phyloP scores from a whole-genome alignment of 2,329 filamentous ascomycete species.

The Zymoseptoria pseudotritici region DNA sequence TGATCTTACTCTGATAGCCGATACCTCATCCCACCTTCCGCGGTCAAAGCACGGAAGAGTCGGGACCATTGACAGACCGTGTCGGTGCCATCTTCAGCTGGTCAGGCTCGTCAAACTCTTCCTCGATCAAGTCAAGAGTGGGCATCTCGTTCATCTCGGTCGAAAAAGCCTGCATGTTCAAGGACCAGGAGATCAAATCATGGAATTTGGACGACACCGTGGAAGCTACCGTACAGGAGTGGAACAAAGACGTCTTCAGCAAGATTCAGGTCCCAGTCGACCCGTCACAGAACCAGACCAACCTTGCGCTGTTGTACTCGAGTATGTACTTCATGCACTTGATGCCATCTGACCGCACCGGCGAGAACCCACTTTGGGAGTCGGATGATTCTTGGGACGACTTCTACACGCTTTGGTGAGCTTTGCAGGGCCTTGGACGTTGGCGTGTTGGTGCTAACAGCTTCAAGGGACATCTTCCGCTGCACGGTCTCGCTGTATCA shows the following conservation, averaged over 20 bases:
- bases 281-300: conserved; percentile 42
- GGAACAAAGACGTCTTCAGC: conserved; percentile 56
- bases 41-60: conserved; percentile 16
- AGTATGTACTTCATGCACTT: conserved; percentile 64
- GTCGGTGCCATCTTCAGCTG: conserved; percentile 48
- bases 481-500: conserved; percentile 60
- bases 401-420: conserved; percentile 59
- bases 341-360: conserved; percentile 62
- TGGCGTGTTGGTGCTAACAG: not conserved
- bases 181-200: conserved; percentile 50
- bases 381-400: conserved; percentile 63
- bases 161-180: conserved; percentile 51
- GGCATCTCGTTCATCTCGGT: conserved; percentile 63
- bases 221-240: conserved; percentile 42
- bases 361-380: conserved; percentile 61
- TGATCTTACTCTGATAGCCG: conserved; percentile 1
- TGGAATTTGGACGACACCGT: conserved; percentile 24
- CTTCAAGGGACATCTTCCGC: conserved; percentile 45
- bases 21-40: conserved; percentile 35
- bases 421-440: not conserved
- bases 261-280: conserved; percentile 54
- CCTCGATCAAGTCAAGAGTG: conserved; percentile 45
- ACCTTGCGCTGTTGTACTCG: conserved; percentile 56
- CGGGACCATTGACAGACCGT: conserved; percentile 35
- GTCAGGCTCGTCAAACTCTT: conserved; percentile 25